These are phyloP conservation scores for Debaryomyces hansenii DNA, from an alignment of 805 yeast species.

Conservation along the genomic window DNA sequence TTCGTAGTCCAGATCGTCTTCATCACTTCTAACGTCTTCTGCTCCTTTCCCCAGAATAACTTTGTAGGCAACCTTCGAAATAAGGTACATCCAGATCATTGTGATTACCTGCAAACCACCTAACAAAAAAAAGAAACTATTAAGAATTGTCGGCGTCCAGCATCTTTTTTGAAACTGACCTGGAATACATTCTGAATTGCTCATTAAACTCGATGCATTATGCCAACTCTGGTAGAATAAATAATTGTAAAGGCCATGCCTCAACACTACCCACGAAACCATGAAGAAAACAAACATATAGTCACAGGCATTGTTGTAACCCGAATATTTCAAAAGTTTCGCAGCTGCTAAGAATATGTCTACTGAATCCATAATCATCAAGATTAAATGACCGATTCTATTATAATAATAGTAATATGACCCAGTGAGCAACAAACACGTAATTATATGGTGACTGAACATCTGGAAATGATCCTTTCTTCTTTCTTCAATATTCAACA, in stretches of 20 bases:
- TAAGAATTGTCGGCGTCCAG: conserved; percentile 47
- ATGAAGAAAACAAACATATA: conserved; percentile 65
- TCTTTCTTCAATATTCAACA: conserved; percentile 71
- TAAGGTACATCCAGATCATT: conserved; percentile 73
- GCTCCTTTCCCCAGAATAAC: conserved; percentile 75
- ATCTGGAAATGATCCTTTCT: conserved; percentile 85
- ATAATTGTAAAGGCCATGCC: conserved; percentile 75
- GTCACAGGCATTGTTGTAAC: conserved; percentile 62
- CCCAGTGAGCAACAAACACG: conserved; percentile 64
- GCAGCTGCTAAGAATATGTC: conserved; percentile 74
- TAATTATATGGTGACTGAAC: conserved; percentile 86
- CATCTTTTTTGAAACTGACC: conserved; percentile 45
- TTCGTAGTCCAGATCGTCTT: conserved; percentile 14
- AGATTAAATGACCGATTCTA: conserved; percentile 74
- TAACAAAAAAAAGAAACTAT: conserved; percentile 54
- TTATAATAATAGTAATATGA: conserved; percentile 73
- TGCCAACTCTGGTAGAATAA: conserved; percentile 59
- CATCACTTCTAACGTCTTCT: conserved; percentile 85
- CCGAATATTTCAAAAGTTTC: conserved; percentile 74
- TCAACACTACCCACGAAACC: conserved; percentile 63
- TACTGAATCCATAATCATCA: conserved; percentile 79
- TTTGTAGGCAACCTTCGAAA: conserved; percentile 64
- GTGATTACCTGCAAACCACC: conserved; percentile 66
- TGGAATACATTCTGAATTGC: conserved; percentile 39
- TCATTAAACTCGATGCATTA: conserved; percentile 40